phyloP scores from a whole-genome alignment of 1,284 basidiomycete genomes.

The Boletus sp. region DNA sequence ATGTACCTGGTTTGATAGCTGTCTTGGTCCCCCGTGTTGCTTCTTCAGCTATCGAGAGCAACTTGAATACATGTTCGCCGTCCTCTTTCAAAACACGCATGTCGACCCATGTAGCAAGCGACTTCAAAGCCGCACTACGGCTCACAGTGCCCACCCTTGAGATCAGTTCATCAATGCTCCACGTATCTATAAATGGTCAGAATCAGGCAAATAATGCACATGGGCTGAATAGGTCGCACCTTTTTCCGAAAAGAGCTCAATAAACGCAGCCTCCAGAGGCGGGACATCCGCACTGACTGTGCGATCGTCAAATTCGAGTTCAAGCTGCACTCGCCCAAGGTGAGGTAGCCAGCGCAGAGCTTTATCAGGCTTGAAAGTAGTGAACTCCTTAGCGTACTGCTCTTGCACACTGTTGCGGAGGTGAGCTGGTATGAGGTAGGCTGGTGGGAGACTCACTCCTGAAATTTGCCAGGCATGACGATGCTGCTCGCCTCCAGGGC shows the following conservation, averaged over 20 bases:
- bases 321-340: slow-evolving; percentile 76
- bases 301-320: slow-evolving; percentile 79
- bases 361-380: slow-evolving; percentile 86
- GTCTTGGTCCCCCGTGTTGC: slow-evolving; percentile 22
- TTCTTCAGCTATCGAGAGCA: slow-evolving; percentile 62
- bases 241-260: slow-evolving; percentile 79
- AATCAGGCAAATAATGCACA: neutral
- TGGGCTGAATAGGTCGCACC: slow-evolving; percentile 34
- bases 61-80: slow-evolving; percentile 49
- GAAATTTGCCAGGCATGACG: slow-evolving; percentile 79
- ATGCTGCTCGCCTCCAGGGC: slow-evolving; percentile 70
- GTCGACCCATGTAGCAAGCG: slow-evolving; percentile 79
- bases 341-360: slow-evolving; percentile 82
- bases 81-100: slow-evolving; percentile 76
- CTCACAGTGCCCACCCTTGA: slow-evolving; percentile 62
- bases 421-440: slow-evolving; percentile 5
- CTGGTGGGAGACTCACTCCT: slow-evolving; percentile 48
- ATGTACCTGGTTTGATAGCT: slow-evolving; percentile 35
- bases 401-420: slow-evolving; percentile 57
- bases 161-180: slow-evolving; percentile 66
- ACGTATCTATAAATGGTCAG: slow-evolving; percentile 46
- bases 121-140: slow-evolving; percentile 60
- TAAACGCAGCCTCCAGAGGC: slow-evolving; percentile 84
- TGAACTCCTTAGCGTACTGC: slow-evolving; percentile 73
- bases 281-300: slow-evolving; percentile 72